A percentile compares a stretch with the other conserved stretches of the same genome.
Conservation (phyloP, 805 yeast genomes). For the Nakazawaea wickerhamii region DNA sequence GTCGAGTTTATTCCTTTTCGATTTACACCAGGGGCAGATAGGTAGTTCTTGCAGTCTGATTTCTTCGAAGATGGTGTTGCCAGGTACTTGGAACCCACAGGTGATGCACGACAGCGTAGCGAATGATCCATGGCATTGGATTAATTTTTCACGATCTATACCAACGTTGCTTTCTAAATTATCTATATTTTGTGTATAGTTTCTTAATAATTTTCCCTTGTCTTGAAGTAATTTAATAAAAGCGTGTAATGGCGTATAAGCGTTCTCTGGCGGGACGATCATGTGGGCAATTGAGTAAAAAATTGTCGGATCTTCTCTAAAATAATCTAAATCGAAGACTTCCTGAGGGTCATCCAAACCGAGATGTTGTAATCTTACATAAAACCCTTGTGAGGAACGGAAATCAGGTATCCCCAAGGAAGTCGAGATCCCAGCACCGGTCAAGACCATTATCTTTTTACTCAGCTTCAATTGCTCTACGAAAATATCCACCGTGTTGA, state of each 20-base stretch:
- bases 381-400: conserved; percentile 83
- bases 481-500: conserved; percentile 56
- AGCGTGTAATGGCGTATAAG: conserved; percentile 73
- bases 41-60: conserved; percentile 60
- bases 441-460: conserved; percentile 60
- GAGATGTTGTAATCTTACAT: conserved; percentile 58
- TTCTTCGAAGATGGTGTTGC: conserved; percentile 55
- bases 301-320: conserved; percentile 68
- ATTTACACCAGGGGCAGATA: conserved; percentile 61
- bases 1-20: conserved; percentile 30
- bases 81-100: conserved; percentile 62
- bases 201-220: conserved; percentile 69
- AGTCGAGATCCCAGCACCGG: conserved; percentile 94
- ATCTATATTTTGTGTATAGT: conserved; percentile 90
- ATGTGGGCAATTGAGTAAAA: conserved; percentile 85
- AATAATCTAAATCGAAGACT: conserved; percentile 72
- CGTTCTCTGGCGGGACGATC: conserved; percentile 68
- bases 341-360: conserved; percentile 87
- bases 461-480: conserved; percentile 49
- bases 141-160: conserved; percentile 54
- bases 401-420: conserved; percentile 83
- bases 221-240: conserved; percentile 72
- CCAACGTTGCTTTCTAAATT: conserved; percentile 83
- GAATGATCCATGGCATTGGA: conserved; percentile 92
- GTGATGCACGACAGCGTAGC: conserved; percentile 82